Conservation (phyloP, 257 asterid genomes). For the Dorcoceras hygrometricum region DNA sequence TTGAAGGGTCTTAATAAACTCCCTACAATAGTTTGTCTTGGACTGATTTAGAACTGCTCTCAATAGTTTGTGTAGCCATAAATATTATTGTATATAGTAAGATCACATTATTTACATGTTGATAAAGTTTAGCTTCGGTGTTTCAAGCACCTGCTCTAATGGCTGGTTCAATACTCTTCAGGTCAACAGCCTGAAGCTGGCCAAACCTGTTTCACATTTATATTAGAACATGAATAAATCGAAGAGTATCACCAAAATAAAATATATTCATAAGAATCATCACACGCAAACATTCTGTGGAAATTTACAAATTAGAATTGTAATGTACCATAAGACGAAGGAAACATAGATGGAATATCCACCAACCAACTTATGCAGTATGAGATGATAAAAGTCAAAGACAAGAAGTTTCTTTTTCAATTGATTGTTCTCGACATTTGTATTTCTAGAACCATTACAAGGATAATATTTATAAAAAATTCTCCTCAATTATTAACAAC, state of each 20-base stretch:
- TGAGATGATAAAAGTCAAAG: neutral
- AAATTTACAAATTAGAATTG: neutral
- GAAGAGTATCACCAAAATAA: neutral
- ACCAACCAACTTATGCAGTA: neutral
- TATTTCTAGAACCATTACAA: neutral
- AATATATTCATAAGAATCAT: neutral
- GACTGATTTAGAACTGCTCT: no score
- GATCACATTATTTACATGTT: neutral
- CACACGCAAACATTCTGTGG: neutral
- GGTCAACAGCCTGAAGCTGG: slow-evolving; percentile 90
- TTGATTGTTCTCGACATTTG: neutral
- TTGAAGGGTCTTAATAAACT: no score
- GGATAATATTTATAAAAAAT: neutral
- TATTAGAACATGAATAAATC: slow-evolving; percentile 7
- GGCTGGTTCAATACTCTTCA: slow-evolving; percentile 79
- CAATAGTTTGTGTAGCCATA: no score
- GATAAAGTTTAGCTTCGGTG: neutral
- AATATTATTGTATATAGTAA: no score
- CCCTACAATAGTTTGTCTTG: no score
- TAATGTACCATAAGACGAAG: neutral
- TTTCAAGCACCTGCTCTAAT: slow-evolving; percentile 67
- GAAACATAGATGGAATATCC: neutral
- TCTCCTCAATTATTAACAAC: neutral
- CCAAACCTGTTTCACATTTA: slow-evolving; percentile 33
- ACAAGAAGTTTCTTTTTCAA: neutral